A percentile compares a stretch with the other conserved stretches of the same genome.
Evolutionary conservation across 148 eudicot species (phyloP).

Genomic region (Salicornia ramosissima): DNA sequence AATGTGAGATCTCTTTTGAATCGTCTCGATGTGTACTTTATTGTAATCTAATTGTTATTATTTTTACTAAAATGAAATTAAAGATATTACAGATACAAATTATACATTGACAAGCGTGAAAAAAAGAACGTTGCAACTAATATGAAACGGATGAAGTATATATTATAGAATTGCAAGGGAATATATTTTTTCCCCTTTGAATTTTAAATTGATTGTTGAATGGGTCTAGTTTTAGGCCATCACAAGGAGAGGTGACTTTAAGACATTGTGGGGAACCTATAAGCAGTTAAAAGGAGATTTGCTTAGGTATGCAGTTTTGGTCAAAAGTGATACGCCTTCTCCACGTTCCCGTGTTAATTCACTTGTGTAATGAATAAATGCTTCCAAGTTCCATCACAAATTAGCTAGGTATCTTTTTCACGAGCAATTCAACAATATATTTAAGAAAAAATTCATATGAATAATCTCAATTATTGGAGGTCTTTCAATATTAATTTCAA

Average conservation of each 20-base stretch:
- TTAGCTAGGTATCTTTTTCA: slow-evolving; percentile 10
- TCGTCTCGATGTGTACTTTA: no score
- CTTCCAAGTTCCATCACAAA: not conserved
- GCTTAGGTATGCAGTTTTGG: not conserved
- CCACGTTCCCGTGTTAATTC: slow-evolving; percentile 21
- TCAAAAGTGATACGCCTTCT: slow-evolving; percentile 14
- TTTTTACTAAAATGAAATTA: no score
- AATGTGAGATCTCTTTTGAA: no score
- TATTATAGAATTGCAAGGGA: no score
- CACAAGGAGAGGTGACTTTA: slow-evolving; percentile 1
- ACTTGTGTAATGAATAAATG: slow-evolving; percentile 2
- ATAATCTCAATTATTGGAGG: no score
- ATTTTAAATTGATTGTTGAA: slow-evolving; percentile 11
- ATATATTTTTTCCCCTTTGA: not conserved
- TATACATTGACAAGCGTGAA: no score
- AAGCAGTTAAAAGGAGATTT: not conserved
- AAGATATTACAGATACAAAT: no score
- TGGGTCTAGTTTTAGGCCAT: not conserved
- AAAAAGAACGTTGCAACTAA: no score
- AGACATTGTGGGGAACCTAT: slow-evolving; percentile 17
- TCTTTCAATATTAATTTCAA: no score
- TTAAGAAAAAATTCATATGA: no score
- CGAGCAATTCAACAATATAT: not conserved
- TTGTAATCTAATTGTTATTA: no score
- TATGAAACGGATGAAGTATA: no score